These are phyloP conservation scores for Diaporthe amygdali DNA, from an alignment of 2,329 filamentous ascomycete genomes.

Conservation along the genomic window DNA sequence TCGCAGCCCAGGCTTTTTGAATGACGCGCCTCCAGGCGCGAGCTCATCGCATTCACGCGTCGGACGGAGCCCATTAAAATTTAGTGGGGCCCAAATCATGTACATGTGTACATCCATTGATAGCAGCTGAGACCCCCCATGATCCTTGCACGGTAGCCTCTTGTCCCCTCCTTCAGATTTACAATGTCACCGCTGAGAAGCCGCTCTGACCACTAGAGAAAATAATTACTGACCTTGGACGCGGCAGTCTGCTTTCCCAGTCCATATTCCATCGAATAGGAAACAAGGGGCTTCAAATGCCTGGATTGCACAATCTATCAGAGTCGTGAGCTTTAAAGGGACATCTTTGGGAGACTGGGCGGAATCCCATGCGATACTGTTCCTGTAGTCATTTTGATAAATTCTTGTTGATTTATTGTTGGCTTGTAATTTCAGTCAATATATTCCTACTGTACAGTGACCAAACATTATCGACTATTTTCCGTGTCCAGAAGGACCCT, in stretches of 20 bases:
- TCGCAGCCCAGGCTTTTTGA: conserved; percentile 16
- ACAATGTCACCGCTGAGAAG: neutral
- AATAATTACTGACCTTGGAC: neutral
- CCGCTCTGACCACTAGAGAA: neutral
- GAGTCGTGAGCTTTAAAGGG: neutral
- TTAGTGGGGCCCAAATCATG: conserved; percentile 1
- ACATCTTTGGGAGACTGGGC: neutral
- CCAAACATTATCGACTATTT: conserved; percentile 23
- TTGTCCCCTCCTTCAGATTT: neutral
- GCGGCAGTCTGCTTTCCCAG: neutral
- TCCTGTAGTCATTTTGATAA: neutral
- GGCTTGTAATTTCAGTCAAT: neutral
- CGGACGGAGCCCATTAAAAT: conserved; percentile 10
- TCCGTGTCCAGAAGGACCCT: neutral
- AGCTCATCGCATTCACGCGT: neutral
- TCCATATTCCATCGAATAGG: neutral
- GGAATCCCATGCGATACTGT: neutral
- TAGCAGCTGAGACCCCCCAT: neutral
- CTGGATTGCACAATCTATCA: no score
- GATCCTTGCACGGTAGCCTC: neutral
- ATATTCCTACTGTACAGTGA: conserved; percentile 12
- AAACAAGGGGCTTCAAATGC: neutral
- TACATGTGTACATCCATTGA: neutral
- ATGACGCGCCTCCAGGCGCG: conserved; percentile 18
- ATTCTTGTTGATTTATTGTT: neutral